These are phyloP conservation scores for Helenozyma rhizophorensis DNA, from an alignment of 805 yeast genomes.

Conservation along the genomic window DNA sequence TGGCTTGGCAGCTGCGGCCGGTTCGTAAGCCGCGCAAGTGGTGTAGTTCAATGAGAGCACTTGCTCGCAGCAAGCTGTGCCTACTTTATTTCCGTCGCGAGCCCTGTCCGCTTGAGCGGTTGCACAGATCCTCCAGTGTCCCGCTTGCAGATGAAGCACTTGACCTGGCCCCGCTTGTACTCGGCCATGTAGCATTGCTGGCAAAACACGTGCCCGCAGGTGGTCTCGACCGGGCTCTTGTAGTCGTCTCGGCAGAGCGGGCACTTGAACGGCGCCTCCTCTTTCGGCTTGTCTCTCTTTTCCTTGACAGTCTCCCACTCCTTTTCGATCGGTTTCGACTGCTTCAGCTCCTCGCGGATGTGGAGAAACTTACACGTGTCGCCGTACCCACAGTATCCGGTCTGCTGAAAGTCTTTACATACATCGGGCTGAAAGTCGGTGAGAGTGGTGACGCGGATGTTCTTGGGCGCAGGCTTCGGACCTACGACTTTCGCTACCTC, in stretches of 20 bases:
- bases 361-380: conserved; percentile 95
- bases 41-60: too few species aligned
- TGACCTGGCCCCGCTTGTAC: conserved; percentile 34
- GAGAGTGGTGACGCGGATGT: conserved; percentile 59
- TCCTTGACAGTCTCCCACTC: conserved; percentile 61
- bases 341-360: conserved; percentile 77
- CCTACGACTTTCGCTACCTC: conserved; percentile 7
- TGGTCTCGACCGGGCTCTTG: conserved; percentile 51
- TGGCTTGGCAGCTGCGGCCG: too few species aligned
- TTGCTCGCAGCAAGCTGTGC: too few species aligned
- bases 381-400: conserved; percentile 96
- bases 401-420: conserved; percentile 85
- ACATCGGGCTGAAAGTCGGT: conserved; percentile 91
- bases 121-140: conserved; percentile 59
- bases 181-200: conserved; percentile 52
- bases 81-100: too few species aligned
- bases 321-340: conserved; percentile 57
- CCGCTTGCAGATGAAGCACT: conserved; percentile 54
- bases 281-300: neutral
- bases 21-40: too few species aligned
- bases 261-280: conserved; percentile 52
- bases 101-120: conserved; percentile 37
- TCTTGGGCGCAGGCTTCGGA: conserved; percentile 29
- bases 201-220: conserved; percentile 64
- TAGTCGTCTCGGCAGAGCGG: conserved; percentile 56